Base-by-base conservation (phyloP, 441 rosid genomes). In the Pelargonium fulgidum region DNA sequence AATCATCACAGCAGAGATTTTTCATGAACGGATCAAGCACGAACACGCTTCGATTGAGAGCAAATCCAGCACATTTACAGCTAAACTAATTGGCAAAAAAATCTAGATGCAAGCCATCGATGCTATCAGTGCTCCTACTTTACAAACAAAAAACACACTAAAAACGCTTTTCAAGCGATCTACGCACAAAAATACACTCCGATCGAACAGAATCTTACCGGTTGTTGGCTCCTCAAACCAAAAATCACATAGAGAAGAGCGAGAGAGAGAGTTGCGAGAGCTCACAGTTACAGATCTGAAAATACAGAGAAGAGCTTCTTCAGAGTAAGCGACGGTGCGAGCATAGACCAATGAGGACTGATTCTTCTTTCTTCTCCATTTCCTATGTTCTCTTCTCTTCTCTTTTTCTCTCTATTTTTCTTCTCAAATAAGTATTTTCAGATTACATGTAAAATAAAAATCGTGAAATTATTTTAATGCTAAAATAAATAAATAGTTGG, bases 361-460 rank as follows among this genome's bases (percentile, higher is more conserved):
- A 17, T 64, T 64, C n/a, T 73, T 70, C 87, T 78, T 78, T 83
- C 86, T 69, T 84, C 88, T 82, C 85, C 76, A 74, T 72, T 81
- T 79, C 82, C 84, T 78, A 82, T 77, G 86, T 42, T 69, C 75
- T 73, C 80, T 77, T 77, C 68, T 70, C 79, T 79, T 72, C 59
- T n/a, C 52, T 66, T 68, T 42, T 22, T 3, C 10, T 61, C 33
- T 10, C 45, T 69, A 24, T 45, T 75, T 68, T 62, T 76, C 77
- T 59, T 52, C 77, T 70, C 19, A 50, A 50, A 50, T 17, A 11
- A 2, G n/a, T 16, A 68, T 7, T 62, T 36, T 79, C 7, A 29
- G 26, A 24, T 24, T 24, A 24, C 26, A 24, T 0, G 26, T 24
- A 24, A 24, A 24, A 24, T 24, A 24, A 24, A 24, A 24, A 0